Percentiles rank a stretch among this genome's conserved stretches.
phyloP scores from a whole-genome alignment of 352 stramenopile genomes.

The Phytophthora tentaculata region DNA sequence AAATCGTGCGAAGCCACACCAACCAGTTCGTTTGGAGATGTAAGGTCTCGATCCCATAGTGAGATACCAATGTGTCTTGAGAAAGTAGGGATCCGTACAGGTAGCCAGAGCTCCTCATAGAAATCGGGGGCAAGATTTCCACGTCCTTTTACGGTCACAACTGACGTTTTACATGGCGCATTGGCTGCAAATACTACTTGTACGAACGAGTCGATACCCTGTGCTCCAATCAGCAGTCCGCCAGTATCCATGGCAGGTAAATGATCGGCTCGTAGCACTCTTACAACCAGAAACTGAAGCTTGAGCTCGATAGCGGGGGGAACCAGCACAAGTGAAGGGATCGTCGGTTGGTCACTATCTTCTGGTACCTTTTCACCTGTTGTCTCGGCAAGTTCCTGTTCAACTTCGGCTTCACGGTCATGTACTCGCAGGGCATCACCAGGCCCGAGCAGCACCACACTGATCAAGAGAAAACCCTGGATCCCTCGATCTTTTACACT shows the following conservation, averaged over 20 bases:
- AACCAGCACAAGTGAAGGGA: constrained; percentile 64
- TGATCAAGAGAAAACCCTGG: constrained; percentile 81
- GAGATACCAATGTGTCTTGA: constrained; percentile 75
- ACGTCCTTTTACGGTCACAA: constrained; percentile 69
- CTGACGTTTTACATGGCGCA: constrained; percentile 46
- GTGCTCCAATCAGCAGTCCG: constrained; percentile 32
- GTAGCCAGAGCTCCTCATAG: constrained; percentile 88
- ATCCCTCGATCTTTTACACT: constrained; percentile 85
- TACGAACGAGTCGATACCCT: constrained; percentile 86
- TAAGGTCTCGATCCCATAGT: constrained; percentile 83
- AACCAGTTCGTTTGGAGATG: constrained; percentile 75
- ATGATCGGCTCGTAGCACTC: constrained; percentile 80
- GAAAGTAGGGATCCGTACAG: constrained; percentile 78
- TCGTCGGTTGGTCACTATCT: constrained; percentile 10
- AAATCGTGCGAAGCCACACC: constrained; percentile 78
- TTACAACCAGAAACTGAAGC: constrained; percentile 82
- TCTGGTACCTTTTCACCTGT: constrained; percentile 12
- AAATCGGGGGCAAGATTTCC: constrained; percentile 63
- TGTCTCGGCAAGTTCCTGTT: constrained; percentile 49
- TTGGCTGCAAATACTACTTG: constrained; percentile 75
- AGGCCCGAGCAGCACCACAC: constrained; percentile 73
- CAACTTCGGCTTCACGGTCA: constrained; percentile 72
- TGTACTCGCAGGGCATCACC: constrained; percentile 71
- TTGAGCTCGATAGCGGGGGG: constrained; percentile 80
- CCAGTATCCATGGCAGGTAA: constrained; percentile 81